Base-by-base conservation (phyloP, 306 rosid species). In the Cucumis cinereus region DNA sequence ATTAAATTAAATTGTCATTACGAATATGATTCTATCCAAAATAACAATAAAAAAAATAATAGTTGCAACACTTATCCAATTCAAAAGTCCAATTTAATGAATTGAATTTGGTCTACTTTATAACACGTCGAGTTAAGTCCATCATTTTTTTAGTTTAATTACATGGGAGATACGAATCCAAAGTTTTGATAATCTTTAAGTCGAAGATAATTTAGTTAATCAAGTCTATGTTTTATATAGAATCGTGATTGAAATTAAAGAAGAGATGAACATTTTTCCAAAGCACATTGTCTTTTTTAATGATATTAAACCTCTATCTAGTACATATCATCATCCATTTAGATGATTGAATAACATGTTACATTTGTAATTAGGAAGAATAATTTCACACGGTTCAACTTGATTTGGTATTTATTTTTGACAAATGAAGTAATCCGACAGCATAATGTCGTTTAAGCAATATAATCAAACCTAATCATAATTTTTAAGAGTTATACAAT, bases 301-400 rank as follows among this genome's bases (percentile, higher is more conserved):
- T 63, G 43, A 63, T 63, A 63, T 19, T 63, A 63, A 63, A 23
- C 49, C 49, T 33, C 12, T 33, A 3, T 33, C 22, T 33, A 33
- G 20, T 30, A 5, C n/a, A 38, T 12, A 66, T 38, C 4, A 38
- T 64, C 1, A 67, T 20, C n/a, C 0, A 5, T 0, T 11, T 30
- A 30, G 3, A 67, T 67, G 73, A 45, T 69, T 69, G 20, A 45
- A 45, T 43, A 69, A 24, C 40, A 45, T 69, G 75, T 38, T 50
- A 38, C 20, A 67, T 6, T 22, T 20, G 20, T 67, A 62, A 62
- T 33, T 45, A 49, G n/a, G 73, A 70, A 23, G 40, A 70, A 70
- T 70, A 70, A 70, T 70, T 45, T 47, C 57, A 70, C 58, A 45
- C 75, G 75, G 40, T 24, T 45, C 14, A 45, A 69, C 35, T 69